Conservation (phyloP, 495 filamentous ascomycete species). For the Penicillium ochrochloron region DNA sequence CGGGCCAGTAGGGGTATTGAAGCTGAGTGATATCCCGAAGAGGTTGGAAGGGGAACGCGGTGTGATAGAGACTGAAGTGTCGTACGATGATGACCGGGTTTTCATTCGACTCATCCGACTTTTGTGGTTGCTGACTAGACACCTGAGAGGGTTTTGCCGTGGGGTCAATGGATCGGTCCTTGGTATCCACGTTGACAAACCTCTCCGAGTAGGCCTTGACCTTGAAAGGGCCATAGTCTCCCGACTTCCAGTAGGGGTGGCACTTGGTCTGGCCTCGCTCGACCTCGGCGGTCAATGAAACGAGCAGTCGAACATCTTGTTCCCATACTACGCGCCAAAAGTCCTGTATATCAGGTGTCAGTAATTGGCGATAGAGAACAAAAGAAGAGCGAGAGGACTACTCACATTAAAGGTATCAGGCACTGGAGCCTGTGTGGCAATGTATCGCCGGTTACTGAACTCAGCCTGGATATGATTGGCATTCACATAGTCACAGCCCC, state of each 20-base stretch:
- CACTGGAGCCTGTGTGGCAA: conserved; percentile 92
- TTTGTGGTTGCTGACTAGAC: conserved; percentile 21
- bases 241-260: conserved; percentile 88
- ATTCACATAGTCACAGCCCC: conserved; percentile 93
- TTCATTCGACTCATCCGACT: conserved; percentile 32
- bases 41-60: conserved; percentile 76
- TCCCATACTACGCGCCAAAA: conserved; percentile 99
- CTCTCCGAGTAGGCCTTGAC: conserved; percentile 80
- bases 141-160: conserved; percentile 21
- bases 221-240: conserved; percentile 77
- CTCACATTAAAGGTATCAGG: conserved; percentile 90
- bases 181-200: conserved; percentile 71
- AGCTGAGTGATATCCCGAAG: conserved; percentile 94
- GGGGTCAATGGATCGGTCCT: conserved; percentile 17
- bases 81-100: conserved; percentile 84
- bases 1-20: conserved; percentile 93
- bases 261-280: conserved; percentile 96
- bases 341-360: conserved; percentile 62
- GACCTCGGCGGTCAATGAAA: conserved; percentile 94
- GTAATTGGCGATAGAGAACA: not conserved
- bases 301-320: conserved; percentile 89
- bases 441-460: conserved; percentile 85
- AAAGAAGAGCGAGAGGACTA: conserved; percentile 16
- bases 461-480: conserved; percentile 82
- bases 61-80: conserved; percentile 82